Evolutionary conservation across 352 stramenopile species (phyloP), one percentile per base, ranked within the genome.

Genomic region (Globisporangium apiculatum): DNA sequence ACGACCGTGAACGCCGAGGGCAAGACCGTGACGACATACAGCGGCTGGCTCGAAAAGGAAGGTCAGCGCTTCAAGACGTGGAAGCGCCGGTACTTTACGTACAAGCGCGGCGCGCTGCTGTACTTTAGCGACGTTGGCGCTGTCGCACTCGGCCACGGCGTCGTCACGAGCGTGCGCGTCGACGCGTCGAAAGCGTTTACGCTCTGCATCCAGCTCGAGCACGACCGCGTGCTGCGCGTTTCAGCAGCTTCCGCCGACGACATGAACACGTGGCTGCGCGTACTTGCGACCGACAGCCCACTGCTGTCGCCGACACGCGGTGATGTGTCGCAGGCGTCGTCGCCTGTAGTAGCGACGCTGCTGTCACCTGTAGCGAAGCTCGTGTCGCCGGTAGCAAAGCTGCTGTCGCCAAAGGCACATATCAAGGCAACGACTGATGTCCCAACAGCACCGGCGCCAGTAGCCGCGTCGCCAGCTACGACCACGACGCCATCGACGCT

Each of bases 1-100:
- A 51, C 53, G 12, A 48, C 51, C n/a, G 64, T 47, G 54, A 57
- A 53, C 15, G 49, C 58, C 7, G 64, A 78, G 17, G 59, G 65
- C 9, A 71, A 69, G 55, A 43, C 43, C 1, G 59, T 55, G 10
- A 47, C 57, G 36, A 60, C 60, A 11, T 67, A 80, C 55, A 89
- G 73, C 60, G 83, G 83, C 1, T 92, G 80, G 79, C 67, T 92
- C 17, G 72, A 87, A 61, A 90, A 89, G 54, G 83, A 92, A 69
- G 80, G 83, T 0, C 74, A 81, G 38, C 69, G 66, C 2, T 86
- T 89, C 61, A 89, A 86, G 73, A 90, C 73, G 7, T 92, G 83
- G 83, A 92, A 89, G 61, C 64, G 60, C 15, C 72, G 80, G 3
- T 92, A 83, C 56, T 92, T 92, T 45, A 87, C 78, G 9, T 62